phyloP scores from a whole-genome alignment of 768 basidiomycete species.

The Kwoniella europaea region DNA sequence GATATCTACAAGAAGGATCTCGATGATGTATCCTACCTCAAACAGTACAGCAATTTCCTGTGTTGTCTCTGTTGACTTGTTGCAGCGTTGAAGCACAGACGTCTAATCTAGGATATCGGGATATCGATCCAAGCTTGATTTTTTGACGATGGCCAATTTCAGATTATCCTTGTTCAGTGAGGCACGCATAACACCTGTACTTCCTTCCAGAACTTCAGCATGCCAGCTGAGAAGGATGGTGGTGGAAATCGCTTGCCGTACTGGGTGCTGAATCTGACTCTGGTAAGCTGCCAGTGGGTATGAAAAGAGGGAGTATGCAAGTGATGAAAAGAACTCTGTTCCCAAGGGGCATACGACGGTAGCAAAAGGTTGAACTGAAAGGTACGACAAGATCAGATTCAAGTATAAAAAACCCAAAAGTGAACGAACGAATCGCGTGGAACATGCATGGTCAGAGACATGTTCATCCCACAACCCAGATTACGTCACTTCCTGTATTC shows the following conservation, averaged over 20 bases:
- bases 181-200: not conserved
- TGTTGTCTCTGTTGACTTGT: not conserved
- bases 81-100: too few relatives aligned
- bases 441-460: not conserved
- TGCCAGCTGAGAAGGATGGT: not conserved
- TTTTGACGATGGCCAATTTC: not conserved
- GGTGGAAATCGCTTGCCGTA: not conserved
- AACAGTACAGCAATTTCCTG: not conserved
- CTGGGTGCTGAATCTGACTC: not conserved
- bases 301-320: not conserved
- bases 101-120: too few relatives aligned
- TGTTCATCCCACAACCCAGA: too few relatives aligned
- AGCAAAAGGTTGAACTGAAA: not conserved
- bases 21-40: too few relatives aligned
- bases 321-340: not conserved
- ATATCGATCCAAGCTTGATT: not conserved
- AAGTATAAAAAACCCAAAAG: not conserved
- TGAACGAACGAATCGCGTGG: not conserved
- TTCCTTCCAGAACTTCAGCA: not conserved
- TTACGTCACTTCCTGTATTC: not conserved
- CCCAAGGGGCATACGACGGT: not conserved
- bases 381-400: not conserved
- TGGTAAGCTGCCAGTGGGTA: not conserved
- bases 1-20: not conserved
- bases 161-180: not conserved